Conservation (phyloP, 805 yeast genomes). For the Nakazawaea anatomiae region DNA sequence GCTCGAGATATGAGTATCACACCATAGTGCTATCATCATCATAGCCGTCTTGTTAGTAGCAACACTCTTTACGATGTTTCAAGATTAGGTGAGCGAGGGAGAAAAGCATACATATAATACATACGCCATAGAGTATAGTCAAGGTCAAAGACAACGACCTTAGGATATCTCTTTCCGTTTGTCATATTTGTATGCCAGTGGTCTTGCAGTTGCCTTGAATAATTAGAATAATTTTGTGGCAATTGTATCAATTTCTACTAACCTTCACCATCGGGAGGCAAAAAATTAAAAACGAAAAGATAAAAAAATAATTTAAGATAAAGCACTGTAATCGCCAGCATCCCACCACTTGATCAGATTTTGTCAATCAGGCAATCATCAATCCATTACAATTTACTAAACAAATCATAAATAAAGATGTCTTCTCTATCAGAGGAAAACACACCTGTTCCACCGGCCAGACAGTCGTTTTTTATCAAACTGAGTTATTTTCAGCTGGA, state of each 20-base stretch:
- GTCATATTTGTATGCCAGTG: no score
- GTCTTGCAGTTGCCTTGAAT: no score
- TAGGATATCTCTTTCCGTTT: conserved; percentile 24
- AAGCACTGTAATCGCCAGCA: no score
- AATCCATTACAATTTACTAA: background rate
- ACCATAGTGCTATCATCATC: conserved; percentile 46
- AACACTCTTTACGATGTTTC: no score
- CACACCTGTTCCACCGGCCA: no score
- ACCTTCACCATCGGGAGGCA: background rate
- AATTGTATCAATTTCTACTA: background rate
- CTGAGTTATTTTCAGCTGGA: background rate
- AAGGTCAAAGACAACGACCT: conserved; percentile 64
- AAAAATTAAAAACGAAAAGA: background rate
- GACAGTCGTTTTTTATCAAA: background rate
- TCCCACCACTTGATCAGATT: no score
- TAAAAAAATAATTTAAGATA: no score
- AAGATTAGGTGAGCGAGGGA: no score
- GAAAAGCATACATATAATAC: conserved; percentile 13
- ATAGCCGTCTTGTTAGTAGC: no score
- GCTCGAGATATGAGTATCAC: conserved; percentile 63
- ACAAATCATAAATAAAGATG: background rate
- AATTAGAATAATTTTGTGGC: no score
- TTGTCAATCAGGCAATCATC: background rate
- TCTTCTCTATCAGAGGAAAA: background rate
- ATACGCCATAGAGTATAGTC: conserved; percentile 77